Evolutionary conservation across 176 grass and related monocot species (phyloP).

Genomic region (Ananas comosus): DNA sequence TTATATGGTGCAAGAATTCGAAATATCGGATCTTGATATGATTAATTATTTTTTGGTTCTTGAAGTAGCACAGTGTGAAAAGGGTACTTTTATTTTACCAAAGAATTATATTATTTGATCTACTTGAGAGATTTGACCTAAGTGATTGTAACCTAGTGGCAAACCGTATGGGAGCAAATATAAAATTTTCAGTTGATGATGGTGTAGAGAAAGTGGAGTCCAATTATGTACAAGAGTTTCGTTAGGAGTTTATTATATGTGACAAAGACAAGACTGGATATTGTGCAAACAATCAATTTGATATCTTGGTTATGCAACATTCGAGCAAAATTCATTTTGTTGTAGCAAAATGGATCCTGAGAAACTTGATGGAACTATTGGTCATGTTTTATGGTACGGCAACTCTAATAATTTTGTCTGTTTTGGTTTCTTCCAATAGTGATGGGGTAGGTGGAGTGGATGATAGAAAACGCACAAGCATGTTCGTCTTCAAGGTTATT

Average conservation of each 20-base stretch:
- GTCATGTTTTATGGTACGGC: neutral
- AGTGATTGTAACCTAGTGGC: neutral
- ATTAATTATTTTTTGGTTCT: neutral
- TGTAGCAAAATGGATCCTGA: neutral
- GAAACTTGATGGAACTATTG: neutral
- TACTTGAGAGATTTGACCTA: neutral
- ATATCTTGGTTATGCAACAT: neutral
- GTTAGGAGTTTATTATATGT: neutral
- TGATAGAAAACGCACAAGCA: no score
- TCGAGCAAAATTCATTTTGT: neutral
- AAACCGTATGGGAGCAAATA: neutral
- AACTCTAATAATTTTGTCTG: no score
- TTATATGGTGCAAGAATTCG: neutral
- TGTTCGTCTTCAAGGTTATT: no score
- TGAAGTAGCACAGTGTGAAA: neutral
- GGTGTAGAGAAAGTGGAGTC: neutral
- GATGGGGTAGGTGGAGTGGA: no score
- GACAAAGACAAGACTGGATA: neutral
- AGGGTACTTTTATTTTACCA: neutral
- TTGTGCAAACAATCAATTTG: neutral
- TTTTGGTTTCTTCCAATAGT: no score
- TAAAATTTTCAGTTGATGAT: neutral
- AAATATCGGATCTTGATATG: neutral
- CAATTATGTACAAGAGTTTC: neutral
- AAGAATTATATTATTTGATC: neutral